A percentile compares a stretch with the other conserved stretches of the same genome.
These are phyloP conservation scores for Furculomyces boomerangus DNA, from an alignment of 371 early-diverging fungal genomes.

Conservation along the genomic window DNA sequence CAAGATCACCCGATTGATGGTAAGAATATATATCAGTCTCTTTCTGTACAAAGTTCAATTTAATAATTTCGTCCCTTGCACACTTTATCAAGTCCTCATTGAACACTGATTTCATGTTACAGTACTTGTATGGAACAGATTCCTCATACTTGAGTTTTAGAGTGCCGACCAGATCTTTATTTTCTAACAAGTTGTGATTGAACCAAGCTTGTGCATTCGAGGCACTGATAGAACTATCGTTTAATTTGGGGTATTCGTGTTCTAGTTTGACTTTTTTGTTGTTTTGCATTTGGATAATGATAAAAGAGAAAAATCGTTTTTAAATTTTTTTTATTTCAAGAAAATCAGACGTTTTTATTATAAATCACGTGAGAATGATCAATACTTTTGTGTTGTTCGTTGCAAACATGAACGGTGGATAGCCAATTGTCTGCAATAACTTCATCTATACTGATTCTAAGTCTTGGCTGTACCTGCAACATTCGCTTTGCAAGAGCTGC, in stretches of 20 bases:
- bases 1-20: conserved; percentile 58
- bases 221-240: no score
- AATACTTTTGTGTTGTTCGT: no score
- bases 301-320: no score
- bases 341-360: no score
- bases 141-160: conserved; percentile 4
- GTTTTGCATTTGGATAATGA: no score
- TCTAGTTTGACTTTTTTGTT: no score
- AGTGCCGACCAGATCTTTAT: neutral
- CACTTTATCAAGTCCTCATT: conserved; percentile 33
- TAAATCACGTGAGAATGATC: no score
- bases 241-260: no score
- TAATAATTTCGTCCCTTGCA: conserved; percentile 40
- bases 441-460: neutral
- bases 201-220: no score
- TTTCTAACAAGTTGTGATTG: neutral
- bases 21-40: conserved; percentile 67
- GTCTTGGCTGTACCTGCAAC: conserved; percentile 40
- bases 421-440: conserved; percentile 1
- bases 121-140: conserved; percentile 45
- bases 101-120: conserved; percentile 34
- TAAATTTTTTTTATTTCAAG: no score
- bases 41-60: conserved; percentile 45
- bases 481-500: conserved; percentile 47
- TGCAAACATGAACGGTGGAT: neutral